Evolutionary conservation across 2,329 filamentous ascomycete genomes (phyloP).

Genomic region (Oidium heveae): DNA sequence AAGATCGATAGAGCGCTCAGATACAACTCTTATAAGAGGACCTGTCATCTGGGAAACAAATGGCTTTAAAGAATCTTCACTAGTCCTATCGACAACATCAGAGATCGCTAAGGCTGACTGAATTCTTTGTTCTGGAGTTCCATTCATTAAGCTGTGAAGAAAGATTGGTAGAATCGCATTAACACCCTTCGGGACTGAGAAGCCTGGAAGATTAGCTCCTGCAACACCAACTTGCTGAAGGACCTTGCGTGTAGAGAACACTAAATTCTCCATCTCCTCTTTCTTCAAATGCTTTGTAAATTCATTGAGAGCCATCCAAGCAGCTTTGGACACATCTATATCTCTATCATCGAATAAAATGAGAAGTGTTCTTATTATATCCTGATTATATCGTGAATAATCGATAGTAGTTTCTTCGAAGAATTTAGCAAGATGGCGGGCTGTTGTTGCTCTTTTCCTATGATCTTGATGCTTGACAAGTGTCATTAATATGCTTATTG

Average conservation of each 20-base stretch:
- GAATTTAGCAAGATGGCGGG: conserved; percentile 62
- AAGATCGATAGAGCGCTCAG: conserved; percentile 84
- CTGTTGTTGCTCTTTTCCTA: conserved; percentile 51
- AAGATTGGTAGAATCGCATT: conserved; percentile 91
- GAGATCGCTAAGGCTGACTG: conserved; percentile 83
- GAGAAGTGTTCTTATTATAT: conserved; percentile 72
- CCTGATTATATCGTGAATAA: conserved; percentile 87
- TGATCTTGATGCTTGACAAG: conserved; percentile 88
- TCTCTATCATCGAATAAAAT: conserved; percentile 84
- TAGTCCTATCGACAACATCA: conserved; percentile 84
- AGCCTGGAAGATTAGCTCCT: conserved; percentile 65
- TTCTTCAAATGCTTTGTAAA: conserved; percentile 80
- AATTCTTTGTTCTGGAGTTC: conserved; percentile 71
- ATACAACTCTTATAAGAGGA: conserved; percentile 90
- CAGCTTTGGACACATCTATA: conserved; percentile 58
- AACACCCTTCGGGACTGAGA: conserved; percentile 85
- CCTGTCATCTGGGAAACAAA: conserved; percentile 96
- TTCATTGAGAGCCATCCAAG: conserved; percentile 66
- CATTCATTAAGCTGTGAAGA: conserved; percentile 93
- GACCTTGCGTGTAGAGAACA: conserved; percentile 62
- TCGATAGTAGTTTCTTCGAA: conserved; percentile 60
- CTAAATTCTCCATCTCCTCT: conserved; percentile 92
- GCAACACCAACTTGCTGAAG: conserved; percentile 73
- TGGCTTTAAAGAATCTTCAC: conserved; percentile 63
- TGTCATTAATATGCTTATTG: conserved; percentile 78